Conservation (phyloP, 306 rosid species). For the Cucurbita argyrosperma region DNA sequence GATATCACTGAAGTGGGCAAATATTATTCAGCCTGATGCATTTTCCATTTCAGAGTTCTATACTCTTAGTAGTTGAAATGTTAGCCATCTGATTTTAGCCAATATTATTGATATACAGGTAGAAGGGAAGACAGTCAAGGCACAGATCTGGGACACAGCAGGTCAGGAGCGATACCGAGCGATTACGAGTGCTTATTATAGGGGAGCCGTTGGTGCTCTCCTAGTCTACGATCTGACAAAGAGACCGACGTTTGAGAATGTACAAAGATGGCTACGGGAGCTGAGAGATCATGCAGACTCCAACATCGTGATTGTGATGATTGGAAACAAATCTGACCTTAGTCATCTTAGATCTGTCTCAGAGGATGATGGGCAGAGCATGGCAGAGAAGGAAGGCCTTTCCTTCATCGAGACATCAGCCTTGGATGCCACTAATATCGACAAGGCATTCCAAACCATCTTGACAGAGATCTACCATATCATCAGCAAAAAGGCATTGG, state of each 20-base stretch:
- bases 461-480: slow-evolving; percentile 87
- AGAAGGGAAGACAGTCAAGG: slow-evolving; percentile 93
- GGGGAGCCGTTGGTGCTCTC: slow-evolving; percentile 97
- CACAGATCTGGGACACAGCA: slow-evolving; percentile 99
- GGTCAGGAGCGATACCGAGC: slow-evolving; percentile 99
- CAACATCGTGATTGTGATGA: slow-evolving; percentile 93
- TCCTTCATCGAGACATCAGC: slow-evolving; percentile 99
- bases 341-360: slow-evolving; percentile 81
- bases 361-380: slow-evolving; percentile 66
- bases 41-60: background rate
- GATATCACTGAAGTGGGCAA: background rate
- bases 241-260: slow-evolving; percentile 89
- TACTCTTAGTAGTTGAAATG: background rate
- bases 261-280: slow-evolving; percentile 92
- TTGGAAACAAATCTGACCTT: slow-evolving; percentile 92
- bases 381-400: slow-evolving; percentile 94
- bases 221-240: slow-evolving; percentile 92
- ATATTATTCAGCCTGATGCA: background rate
- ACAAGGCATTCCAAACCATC: slow-evolving; percentile 94
- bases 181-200: slow-evolving; percentile 89
- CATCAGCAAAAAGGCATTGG: slow-evolving; percentile 94
- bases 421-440: slow-evolving; percentile 78
- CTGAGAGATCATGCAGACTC: slow-evolving; percentile 98
- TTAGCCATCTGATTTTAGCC: background rate
- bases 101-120: slow-evolving; percentile 31